Evolutionary conservation across 805 yeast genomes (phyloP), one percentile per base, ranked within the genome.

Genomic region (Spathaspora boniae): DNA sequence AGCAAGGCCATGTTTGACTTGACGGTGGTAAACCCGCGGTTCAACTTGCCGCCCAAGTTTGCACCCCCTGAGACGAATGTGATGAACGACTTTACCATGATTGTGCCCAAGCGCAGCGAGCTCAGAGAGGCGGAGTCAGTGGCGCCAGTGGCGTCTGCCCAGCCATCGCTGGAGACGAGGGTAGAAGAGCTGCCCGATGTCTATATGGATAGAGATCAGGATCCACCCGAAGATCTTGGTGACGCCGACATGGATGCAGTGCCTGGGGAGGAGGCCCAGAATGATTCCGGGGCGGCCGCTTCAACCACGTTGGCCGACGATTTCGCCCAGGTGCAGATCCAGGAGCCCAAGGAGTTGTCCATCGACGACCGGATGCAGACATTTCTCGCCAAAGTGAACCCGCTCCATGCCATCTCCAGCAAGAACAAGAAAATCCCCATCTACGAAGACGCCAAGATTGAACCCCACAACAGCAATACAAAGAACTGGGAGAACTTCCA

Each of bases 381-480:
- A 2, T 50, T 65, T 20, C 58, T 70, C 17, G 70, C 62, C 25
- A 67, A 53, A 37, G 52, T 66, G 0, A 74, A 70, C 42, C 76
- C 76, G 2, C 51, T 70, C 18, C 55, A 47, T 30, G 48, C 56
- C 4, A 49, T 65, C 9, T 55, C 71, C 2, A 57, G 47, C 28
- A 53, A 49, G 29, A 59, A 53, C 30, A 58, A 58, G 33, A 61
- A 65, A 4, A 66, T 69, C 15, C 35, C 51, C 8, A 68, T 69
- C n/a, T 69, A 51, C 34, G 67, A 67, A 31, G 75, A 69, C 42
- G 62, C 55, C 34, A 46, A 58, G 4, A 60, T 63, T 3, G 68
- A 73, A 7, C 64, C 11, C 57, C 56, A 3, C 61, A 67, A 38
- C 56, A 57, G 32, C 51, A 62, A 31, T 41, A 61, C 4, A 60